Conservation (phyloP, 495 filamentous ascomycete species). For the Apiosordaria backusii region DNA sequence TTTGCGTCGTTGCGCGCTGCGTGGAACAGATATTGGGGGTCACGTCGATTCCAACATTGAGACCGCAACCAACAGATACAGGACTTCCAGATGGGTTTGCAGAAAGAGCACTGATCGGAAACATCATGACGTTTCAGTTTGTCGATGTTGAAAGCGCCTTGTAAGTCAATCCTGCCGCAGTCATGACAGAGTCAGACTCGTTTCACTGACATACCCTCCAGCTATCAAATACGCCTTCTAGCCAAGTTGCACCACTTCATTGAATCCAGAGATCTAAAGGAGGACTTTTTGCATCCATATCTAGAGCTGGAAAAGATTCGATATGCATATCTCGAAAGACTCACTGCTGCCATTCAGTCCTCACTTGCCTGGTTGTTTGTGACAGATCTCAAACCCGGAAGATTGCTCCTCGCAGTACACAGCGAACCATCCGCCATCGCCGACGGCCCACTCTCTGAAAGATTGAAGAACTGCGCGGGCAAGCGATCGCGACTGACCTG, state of each 20-base stretch:
- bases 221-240: slow-evolving; percentile 18
- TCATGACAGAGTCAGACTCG: background rate
- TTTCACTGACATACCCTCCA: background rate
- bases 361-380: slow-evolving; percentile 15
- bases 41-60: slow-evolving; percentile 12
- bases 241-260: slow-evolving; percentile 19
- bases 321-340: slow-evolving; percentile 7
- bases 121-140: slow-evolving; percentile 20
- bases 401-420: slow-evolving; percentile 19
- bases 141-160: slow-evolving; percentile 20
- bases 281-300: slow-evolving; percentile 9
- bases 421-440: background rate
- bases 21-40: slow-evolving; percentile 21
- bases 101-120: slow-evolving; percentile 15
- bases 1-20: slow-evolving; percentile 19
- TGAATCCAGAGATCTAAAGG: slow-evolving; percentile 10
- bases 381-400: slow-evolving; percentile 15
- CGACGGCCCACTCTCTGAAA: background rate
- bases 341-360: slow-evolving; percentile 9
- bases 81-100: background rate
- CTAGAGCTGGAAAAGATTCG: slow-evolving; percentile 10
- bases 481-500: background rate
- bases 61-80: background rate
- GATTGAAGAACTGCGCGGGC: slow-evolving; percentile 6
- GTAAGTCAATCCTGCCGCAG: slow-evolving; percentile 5